Evolutionary conservation across 225 moss, liverwort and hornwort species (phyloP), one percentile per base, ranked within the genome.

Genomic region (Lunularia cruciata): DNA sequence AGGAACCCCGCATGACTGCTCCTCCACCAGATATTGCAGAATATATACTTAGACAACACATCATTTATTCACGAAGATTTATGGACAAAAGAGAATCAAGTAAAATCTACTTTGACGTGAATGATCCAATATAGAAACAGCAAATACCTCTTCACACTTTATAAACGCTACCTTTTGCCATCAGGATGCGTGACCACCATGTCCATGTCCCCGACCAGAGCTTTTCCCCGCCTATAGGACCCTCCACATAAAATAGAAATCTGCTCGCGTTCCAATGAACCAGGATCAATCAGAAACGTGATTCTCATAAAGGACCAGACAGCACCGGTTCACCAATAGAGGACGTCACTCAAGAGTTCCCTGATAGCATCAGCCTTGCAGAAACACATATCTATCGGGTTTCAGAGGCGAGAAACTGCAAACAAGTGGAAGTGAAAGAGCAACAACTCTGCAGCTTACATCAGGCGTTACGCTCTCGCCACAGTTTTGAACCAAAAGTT

Each of bases 101-200:
- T n/a, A n/a, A n/a, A n/a, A n/a, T n/a, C n/a, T n/a, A n/a, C n/a
- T n/a, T n/a, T n/a, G n/a, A n/a, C n/a, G n/a, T n/a, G n/a, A n/a
- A n/a, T 43, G 1, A 43, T 2, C 16, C 43, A 1, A 43, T 43
- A 43, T 43, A 10, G 16, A n/a, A 43, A 43, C 43, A 6, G 16
- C 1, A 43, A 43, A 10, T 10, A 1, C 5, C 16, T 11, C 43
- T 38, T 38, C 25, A 5, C 7, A 40, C 1, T 60, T 38, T 20
- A 9, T 5, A 32, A 57, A 22, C 15, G 8, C 19, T 53, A 92
- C 98, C 93, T 93, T 69, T 82, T 69, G 45, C 91, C 93, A 84
- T 98, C 93, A 66, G 91, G 84, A 83, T 98, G 98, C 27, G 93
- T 98, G 46, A 98, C 65, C n/a, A 98, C 77, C 6, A 93, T 82